phyloP scores from a whole-genome alignment of 176 grass and related monocot species.

The Leersia perrieri region DNA sequence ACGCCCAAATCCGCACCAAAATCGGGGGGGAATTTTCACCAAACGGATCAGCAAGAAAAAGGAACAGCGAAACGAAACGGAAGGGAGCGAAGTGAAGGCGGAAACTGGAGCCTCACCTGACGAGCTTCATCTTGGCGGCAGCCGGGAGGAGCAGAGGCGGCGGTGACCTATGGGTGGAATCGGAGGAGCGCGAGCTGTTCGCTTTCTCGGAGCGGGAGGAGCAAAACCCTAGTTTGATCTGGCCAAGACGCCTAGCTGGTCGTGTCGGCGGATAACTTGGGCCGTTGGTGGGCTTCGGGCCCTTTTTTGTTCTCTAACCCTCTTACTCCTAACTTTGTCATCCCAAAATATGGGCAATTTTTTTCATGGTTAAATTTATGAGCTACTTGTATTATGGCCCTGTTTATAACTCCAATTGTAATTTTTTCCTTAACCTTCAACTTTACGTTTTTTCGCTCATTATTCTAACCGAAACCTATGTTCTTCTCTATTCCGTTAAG shows the following conservation, averaged over 20 bases:
- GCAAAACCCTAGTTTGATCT: conserved; percentile 54
- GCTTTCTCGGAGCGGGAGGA: conserved; percentile 45
- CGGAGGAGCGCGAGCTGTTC: conserved; percentile 18
- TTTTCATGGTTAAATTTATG: too few relatives aligned
- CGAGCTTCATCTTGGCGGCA: conserved; percentile 83
- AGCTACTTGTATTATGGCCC: too few relatives aligned
- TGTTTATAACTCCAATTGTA: too few relatives aligned
- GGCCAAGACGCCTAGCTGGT: neutral
- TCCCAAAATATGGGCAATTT: too few relatives aligned
- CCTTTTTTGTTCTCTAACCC: too few relatives aligned
- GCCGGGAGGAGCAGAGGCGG: conserved; percentile 9
- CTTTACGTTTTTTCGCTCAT: too few relatives aligned
- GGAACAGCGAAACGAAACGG: neutral
- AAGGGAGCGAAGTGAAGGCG: neutral
- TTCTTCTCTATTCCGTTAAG: too few relatives aligned
- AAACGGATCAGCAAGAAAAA: neutral
- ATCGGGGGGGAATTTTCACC: conserved; percentile 9
- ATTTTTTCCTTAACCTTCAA: too few relatives aligned
- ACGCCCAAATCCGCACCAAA: conserved; percentile 28
- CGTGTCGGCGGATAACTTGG: conserved; percentile 10
- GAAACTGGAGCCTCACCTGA: conserved; percentile 43
- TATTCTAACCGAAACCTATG: too few relatives aligned
- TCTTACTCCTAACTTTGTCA: too few relatives aligned
- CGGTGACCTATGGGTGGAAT: neutral
- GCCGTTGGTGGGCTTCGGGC: conserved; percentile 25